A percentile compares a stretch with the other conserved stretches of the same genome.
Conservation (phyloP, 768 basidiomycete species). For the Mycena floridula region DNA sequence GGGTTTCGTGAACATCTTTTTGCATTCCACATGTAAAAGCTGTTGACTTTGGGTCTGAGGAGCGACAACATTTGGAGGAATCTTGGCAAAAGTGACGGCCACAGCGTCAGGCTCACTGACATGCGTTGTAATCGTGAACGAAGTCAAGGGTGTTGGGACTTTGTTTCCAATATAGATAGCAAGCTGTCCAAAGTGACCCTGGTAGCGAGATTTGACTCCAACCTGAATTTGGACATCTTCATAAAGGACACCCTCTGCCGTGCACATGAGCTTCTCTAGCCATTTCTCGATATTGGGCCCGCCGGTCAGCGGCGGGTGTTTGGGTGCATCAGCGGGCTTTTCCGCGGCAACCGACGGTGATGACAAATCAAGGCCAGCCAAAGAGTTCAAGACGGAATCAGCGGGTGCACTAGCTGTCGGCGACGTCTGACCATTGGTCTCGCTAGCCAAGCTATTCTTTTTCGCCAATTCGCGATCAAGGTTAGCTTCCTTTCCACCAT, state of each 20-base stretch:
- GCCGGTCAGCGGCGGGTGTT: constrained; percentile 50
- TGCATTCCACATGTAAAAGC: constrained; percentile 92
- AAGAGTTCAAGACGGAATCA: constrained; percentile 54
- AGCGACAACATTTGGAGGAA: constrained; percentile 76
- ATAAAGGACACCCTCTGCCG: constrained; percentile 83
- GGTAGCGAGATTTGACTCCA: constrained; percentile 94
- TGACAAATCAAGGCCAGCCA: constrained; percentile 78
- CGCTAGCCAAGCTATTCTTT: constrained; percentile 38
- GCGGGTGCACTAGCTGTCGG: constrained; percentile 20
- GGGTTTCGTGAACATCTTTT: constrained; percentile 68
- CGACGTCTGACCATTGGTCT: constrained; percentile 31
- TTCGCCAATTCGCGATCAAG: constrained; percentile 63
- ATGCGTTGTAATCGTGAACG: constrained; percentile 81
- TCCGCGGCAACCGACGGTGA: constrained; percentile 15
- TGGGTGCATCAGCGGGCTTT: constrained; percentile 22
- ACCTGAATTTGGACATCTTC: constrained; percentile 96
- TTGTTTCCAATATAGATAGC: constrained; percentile 98
- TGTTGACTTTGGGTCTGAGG: constrained; percentile 89
- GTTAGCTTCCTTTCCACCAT: constrained; percentile 92
- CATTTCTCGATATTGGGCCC: constrained; percentile 81
- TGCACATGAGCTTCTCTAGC: constrained; percentile 80
- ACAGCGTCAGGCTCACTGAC: constrained; percentile 71
- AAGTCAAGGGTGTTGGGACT: constrained; percentile 78
- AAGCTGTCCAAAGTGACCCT: constrained; percentile 88
- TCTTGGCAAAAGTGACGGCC: constrained; percentile 82